phyloP scores from a whole-genome alignment of 768 basidiomycete genomes.

The Rhodotorula kratochvilovae region DNA sequence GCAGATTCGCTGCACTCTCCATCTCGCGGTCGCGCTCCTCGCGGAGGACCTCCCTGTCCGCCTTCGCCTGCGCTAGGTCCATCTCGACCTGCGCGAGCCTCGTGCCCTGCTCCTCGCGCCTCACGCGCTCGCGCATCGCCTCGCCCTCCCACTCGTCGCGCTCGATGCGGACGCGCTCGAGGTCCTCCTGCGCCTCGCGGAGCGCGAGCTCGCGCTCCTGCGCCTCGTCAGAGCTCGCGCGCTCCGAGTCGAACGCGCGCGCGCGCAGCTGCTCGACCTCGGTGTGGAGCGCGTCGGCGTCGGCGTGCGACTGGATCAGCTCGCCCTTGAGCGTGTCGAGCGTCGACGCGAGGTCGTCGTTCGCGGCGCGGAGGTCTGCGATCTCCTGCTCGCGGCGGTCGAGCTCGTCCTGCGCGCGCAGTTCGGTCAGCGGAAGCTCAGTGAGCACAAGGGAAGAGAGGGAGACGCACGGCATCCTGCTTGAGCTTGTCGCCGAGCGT shows the following conservation, averaged over 20 bases:
- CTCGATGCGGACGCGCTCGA: constrained; percentile 80
- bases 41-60: constrained; percentile 45
- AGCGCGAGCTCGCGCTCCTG: constrained; percentile 70
- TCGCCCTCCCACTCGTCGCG: constrained; percentile 66
- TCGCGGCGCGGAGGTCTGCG: constrained; percentile 70
- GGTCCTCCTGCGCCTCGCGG: constrained; percentile 73
- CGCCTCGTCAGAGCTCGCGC: constrained; percentile 60
- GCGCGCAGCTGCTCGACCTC: constrained; percentile 56
- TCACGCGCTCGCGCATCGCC: constrained; percentile 62
- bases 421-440: constrained; percentile 56
- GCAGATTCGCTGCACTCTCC: constrained; percentile 74
- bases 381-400: constrained; percentile 83
- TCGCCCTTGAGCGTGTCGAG: constrained; percentile 77
- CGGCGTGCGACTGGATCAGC: constrained; percentile 67
- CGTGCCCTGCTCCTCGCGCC: constrained; percentile 68
- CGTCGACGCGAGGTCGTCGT: constrained; percentile 65
- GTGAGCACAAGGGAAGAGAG: constrained; percentile 23
- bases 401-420: constrained; percentile 87
- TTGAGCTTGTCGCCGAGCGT: constrained; percentile 88
- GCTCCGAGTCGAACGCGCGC: constrained; percentile 43
- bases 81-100: constrained; percentile 60
- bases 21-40: constrained; percentile 45
- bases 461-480: constrained; percentile 74
- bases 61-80: constrained; percentile 59
- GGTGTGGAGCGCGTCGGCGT: constrained; percentile 63